These are phyloP conservation scores for Alternaria metachromatica DNA, from an alignment of 2,329 filamentous ascomycete genomes.

Conservation along the genomic window DNA sequence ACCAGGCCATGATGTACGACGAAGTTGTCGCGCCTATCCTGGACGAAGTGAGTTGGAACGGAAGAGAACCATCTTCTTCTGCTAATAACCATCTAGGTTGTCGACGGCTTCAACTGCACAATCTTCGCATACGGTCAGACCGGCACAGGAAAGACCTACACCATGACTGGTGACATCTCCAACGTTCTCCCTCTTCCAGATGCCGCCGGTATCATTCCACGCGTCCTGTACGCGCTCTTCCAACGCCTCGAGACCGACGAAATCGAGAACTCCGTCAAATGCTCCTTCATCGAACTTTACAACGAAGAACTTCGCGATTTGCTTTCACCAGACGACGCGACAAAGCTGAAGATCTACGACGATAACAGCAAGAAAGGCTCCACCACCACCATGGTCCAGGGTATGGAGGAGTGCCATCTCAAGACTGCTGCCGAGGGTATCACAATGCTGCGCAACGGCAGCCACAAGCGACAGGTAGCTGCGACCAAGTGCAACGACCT, in stretches of 20 bases:
- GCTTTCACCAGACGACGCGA: constrained; percentile 78
- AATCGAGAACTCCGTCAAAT: constrained; percentile 90
- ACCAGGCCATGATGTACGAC: constrained; percentile 92
- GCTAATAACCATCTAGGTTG: constrained; percentile 66
- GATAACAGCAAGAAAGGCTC: constrained; percentile 85
- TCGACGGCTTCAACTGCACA: constrained; percentile 94
- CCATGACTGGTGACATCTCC: constrained; percentile 97
- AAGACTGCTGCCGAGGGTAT: constrained; percentile 84
- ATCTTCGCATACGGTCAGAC: constrained; percentile 99
- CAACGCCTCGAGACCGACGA: constrained; percentile 77
- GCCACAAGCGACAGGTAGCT: constrained; percentile 94
- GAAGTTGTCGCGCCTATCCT: constrained; percentile 93
- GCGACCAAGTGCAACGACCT: constrained; percentile 99
- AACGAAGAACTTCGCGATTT: constrained; percentile 96
- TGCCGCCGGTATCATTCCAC: constrained; percentile 91
- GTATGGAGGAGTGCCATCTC: constrained; percentile 97
- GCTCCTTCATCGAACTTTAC: constrained; percentile 98
- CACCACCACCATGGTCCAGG: constrained; percentile 85
- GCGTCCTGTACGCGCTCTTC: constrained; percentile 87
- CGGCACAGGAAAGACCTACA: constrained; percentile 98
- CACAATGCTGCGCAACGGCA: constrained; percentile 85
- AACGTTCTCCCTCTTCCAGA: constrained; percentile 90
- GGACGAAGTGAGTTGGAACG: constrained; percentile 72
- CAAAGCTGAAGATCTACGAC: constrained; percentile 95
- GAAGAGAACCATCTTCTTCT: background rate